These are phyloP conservation scores for Eucalyptus polybractea DNA, from an alignment of 345 rosid species.

Conservation along the genomic window DNA sequence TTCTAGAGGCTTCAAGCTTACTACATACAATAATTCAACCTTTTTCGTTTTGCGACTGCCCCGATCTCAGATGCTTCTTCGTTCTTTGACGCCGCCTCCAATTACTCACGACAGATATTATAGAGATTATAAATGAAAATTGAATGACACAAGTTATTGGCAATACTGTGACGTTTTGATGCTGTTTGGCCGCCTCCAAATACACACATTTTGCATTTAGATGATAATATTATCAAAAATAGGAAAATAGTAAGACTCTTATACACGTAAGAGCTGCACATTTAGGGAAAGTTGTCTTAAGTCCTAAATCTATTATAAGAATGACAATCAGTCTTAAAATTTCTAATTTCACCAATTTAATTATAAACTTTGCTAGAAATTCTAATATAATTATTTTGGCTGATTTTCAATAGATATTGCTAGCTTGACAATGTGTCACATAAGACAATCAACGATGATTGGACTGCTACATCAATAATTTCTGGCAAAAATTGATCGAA, in stretches of 20 bases:
- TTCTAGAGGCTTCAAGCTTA: background rate
- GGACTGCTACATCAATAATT: no score
- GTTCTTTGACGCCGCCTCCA: background rate
- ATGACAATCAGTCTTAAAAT: background rate
- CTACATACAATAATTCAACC: background rate
- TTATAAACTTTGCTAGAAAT: background rate
- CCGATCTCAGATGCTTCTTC: background rate
- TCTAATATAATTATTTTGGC: background rate
- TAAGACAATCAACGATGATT: background rate
- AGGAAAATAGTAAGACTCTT: background rate
- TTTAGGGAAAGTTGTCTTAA: background rate
- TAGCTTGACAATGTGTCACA: background rate
- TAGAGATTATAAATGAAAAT: background rate
- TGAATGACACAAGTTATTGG: background rate
- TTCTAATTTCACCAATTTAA: no score
- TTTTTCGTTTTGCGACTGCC: background rate
- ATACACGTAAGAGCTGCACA: background rate
- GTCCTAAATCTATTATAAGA: background rate
- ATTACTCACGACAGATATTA: background rate
- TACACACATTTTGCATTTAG: background rate
- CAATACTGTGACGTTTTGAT: background rate
- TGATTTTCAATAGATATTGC: background rate
- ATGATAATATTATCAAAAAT: background rate
- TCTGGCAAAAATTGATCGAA: background rate
- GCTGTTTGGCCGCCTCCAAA: background rate